A percentile compares a stretch with the other conserved stretches of the same genome.
Evolutionary conservation across 306 rosid species (phyloP).

Genomic region (Calophaca sinica): DNA sequence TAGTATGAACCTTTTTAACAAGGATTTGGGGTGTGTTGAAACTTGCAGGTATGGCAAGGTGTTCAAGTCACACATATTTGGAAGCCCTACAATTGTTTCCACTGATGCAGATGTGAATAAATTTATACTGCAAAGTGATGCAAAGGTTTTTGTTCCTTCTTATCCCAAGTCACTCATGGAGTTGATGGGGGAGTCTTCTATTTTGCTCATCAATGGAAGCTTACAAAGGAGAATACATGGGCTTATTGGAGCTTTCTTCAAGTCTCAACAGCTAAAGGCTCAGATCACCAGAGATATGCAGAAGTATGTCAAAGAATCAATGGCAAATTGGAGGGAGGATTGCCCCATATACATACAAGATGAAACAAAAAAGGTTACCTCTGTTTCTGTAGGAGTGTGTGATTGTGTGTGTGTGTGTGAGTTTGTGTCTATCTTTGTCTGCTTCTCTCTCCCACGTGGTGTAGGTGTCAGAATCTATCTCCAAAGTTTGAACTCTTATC

Average conservation of each 20-base stretch:
- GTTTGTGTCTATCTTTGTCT: constrained; percentile 34
- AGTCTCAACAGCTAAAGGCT: constrained; percentile 84
- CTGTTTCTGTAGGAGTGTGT: constrained; percentile 1
- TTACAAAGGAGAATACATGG: constrained; percentile 96
- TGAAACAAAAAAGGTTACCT: constrained; percentile 79
- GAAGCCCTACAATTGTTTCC: constrained; percentile 85
- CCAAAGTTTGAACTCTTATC: constrained; percentile 42
- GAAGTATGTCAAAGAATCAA: constrained; percentile 68
- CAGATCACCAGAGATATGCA: constrained; percentile 89
- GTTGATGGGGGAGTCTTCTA: constrained; percentile 96
- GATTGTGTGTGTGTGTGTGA: constrained; percentile 10
- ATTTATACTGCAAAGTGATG: constrained; percentile 89
- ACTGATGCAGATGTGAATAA: constrained; percentile 91
- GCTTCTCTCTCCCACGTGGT: constrained; percentile 38
- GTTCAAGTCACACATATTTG: constrained; percentile 97
- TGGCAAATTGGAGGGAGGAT: constrained; percentile 78
- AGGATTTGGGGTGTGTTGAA: constrained; percentile 10
- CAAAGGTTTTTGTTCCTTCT: constrained; percentile 86
- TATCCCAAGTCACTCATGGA: constrained; percentile 87
- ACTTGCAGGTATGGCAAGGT: constrained; percentile 85
- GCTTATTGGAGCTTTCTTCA: constrained; percentile 88
- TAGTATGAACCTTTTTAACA: not conserved
- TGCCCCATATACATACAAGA: constrained; percentile 77
- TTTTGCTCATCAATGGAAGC: constrained; percentile 91
- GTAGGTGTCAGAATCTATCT: constrained; percentile 44